phyloP scores from a whole-genome alignment of 768 basidiomycete species.

The Hygrophoropsis aurantiaca region DNA sequence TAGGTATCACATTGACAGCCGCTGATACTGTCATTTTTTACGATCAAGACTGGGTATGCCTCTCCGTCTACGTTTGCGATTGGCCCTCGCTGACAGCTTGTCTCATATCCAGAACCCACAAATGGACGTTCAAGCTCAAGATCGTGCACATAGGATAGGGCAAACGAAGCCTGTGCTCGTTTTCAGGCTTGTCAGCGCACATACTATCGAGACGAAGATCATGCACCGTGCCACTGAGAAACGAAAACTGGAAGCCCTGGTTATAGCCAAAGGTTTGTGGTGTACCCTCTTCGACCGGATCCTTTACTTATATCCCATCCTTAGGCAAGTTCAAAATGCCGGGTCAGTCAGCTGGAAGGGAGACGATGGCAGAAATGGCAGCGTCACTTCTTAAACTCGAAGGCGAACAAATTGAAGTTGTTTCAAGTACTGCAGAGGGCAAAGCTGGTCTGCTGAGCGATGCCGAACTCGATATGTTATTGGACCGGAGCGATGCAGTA shows the following conservation, averaged over 20 bases:
- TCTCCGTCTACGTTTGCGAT: not conserved
- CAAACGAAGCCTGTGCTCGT: conserved; percentile 90
- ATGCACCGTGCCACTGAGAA: conserved; percentile 87
- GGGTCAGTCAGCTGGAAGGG: conserved; percentile 47
- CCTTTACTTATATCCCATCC: too few species aligned
- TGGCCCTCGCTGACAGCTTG: not conserved
- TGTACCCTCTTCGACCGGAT: too few species aligned
- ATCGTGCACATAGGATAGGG: conserved; percentile 94
- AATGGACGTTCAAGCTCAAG: conserved; percentile 96
- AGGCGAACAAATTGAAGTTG: conserved; percentile 87
- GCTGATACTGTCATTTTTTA: conserved; percentile 30
- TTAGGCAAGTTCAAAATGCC: conserved; percentile 86
- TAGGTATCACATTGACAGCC: conserved; percentile 95
- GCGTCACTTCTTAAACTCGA: conserved; percentile 76
- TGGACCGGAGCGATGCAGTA: conserved; percentile 78
- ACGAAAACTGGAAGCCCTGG: conserved; percentile 88
- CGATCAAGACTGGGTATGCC: conserved; percentile 23
- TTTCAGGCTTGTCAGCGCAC: conserved; percentile 81
- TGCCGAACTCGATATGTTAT: conserved; percentile 72
- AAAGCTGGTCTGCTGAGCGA: conserved; percentile 78
- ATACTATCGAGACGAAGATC: conserved; percentile 91
- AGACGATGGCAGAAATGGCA: conserved; percentile 80
- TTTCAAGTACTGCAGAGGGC: conserved; percentile 68
- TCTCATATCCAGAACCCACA: conserved; percentile 70
- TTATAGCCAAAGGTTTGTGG: conserved; percentile 82